Conservation (phyloP, 495 filamentous ascomycete species). For the Tuber microsphaerosporum region DNA sequence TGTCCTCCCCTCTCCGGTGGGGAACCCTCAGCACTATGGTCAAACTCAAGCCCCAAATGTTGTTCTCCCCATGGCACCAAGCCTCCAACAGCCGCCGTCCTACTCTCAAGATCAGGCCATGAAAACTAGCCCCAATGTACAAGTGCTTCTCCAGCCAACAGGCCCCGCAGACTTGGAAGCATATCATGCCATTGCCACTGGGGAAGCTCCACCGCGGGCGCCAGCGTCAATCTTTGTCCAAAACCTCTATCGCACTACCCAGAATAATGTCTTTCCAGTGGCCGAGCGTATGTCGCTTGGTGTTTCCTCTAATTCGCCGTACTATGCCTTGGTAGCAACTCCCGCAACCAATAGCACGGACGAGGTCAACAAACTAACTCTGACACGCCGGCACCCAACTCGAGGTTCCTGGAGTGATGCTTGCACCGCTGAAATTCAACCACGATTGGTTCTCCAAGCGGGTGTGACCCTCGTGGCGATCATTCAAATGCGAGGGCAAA, state of each 20-base stretch:
- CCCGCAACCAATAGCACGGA: background rate
- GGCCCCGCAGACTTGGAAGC: background rate
- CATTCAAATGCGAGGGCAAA: conserved; percentile 2
- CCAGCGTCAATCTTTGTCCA: background rate
- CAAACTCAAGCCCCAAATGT: background rate
- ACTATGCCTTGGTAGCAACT: background rate
- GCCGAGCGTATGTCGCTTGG: conserved; percentile 1
- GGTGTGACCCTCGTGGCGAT: background rate
- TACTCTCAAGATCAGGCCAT: conserved; percentile 2
- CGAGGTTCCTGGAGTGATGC: background rate
- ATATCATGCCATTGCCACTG: background rate
- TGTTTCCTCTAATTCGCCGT: conserved; percentile 1
- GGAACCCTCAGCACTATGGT: background rate
- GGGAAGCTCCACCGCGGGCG: background rate
- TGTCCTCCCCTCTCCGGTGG: background rate
- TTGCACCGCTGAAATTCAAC: background rate
- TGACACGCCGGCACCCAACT: background rate
- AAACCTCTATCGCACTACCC: conserved; percentile 1
- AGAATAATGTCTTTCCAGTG: conserved; percentile 2
- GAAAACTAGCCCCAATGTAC: background rate
- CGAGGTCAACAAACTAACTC: background rate
- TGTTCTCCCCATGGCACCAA: background rate
- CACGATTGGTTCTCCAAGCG: background rate
- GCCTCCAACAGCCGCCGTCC: background rate
- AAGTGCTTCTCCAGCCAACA: conserved; percentile 1